Conservation (phyloP, 805 yeast species). For the Candida boidinii region DNA sequence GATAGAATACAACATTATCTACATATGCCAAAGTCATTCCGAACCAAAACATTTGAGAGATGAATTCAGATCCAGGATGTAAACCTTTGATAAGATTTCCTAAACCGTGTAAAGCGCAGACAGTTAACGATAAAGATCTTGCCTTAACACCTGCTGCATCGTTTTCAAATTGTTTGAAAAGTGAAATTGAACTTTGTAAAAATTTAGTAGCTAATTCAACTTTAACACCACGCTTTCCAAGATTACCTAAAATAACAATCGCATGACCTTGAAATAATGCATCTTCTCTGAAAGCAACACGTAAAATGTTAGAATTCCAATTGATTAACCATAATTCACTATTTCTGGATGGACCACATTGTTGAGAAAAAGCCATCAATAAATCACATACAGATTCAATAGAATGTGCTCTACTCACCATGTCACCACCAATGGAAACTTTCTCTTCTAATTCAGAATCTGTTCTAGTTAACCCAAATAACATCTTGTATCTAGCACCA, state of each 20-base stretch:
- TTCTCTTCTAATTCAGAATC: constrained; percentile 23
- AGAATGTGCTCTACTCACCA: constrained; percentile 33
- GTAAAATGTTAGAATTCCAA: constrained; percentile 58
- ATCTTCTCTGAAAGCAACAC: constrained; percentile 46
- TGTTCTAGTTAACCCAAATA: constrained; percentile 62
- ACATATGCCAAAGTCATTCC: constrained; percentile 16
- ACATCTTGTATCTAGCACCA: constrained; percentile 58
- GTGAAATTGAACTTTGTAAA: constrained; percentile 16
- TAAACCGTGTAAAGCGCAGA: constrained; percentile 35
- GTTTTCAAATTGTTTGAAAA: constrained; percentile 17
- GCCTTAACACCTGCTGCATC: constrained; percentile 8
- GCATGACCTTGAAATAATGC: constrained; percentile 64
- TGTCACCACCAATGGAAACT: constrained; percentile 21
- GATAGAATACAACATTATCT: constrained; percentile 20
- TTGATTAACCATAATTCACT: constrained; percentile 50
- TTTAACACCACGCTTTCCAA: constrained; percentile 55
- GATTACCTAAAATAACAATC: constrained; percentile 57
- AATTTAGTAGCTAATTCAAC: constrained; percentile 33
- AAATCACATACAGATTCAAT: constrained; percentile 54
- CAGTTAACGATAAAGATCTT: constrained; percentile 20
- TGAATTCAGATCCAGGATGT: constrained; percentile 33
- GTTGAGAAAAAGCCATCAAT: constrained; percentile 42
- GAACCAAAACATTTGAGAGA: constrained; percentile 43
- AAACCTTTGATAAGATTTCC: constrained; percentile 42
- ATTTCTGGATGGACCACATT: constrained; percentile 37